Percentiles rank a stretch among this genome's conserved stretches.
These are phyloP conservation scores for Aspergillus ochraceus DNA, from an alignment of 2,329 filamentous ascomycete species.

Conservation along the genomic window DNA sequence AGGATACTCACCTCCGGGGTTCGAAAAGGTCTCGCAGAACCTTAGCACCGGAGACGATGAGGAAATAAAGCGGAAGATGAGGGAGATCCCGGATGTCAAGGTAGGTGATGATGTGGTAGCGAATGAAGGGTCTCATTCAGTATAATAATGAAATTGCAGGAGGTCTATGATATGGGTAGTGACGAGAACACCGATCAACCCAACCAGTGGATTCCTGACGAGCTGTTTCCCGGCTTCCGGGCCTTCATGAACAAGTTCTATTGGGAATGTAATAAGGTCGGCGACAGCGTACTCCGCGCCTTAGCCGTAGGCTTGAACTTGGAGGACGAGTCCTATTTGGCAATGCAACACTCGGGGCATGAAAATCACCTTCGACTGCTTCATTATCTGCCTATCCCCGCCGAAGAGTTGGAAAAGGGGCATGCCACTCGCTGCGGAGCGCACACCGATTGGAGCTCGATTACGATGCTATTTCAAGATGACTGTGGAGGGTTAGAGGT, in stretches of 20 bases:
- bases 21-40: constrained; percentile 55
- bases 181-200: constrained; percentile 47
- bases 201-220: constrained; percentile 52
- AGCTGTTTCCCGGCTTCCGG: constrained; percentile 48
- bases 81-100: constrained; percentile 54
- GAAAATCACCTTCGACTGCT: constrained; percentile 62
- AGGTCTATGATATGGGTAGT: constrained; percentile 55
- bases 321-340: constrained; percentile 46
- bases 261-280: constrained; percentile 47
- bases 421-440: constrained; percentile 51
- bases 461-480: constrained; percentile 59
- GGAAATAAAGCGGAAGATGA: constrained; percentile 42
- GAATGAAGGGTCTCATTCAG: not conserved
- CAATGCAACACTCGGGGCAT: constrained; percentile 53
- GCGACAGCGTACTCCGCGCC: constrained; percentile 47
- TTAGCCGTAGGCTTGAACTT: constrained; percentile 52
- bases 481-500: constrained; percentile 54
- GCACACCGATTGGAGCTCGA: constrained; percentile 56
- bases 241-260: constrained; percentile 52
- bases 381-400: constrained; percentile 56
- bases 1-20: constrained; percentile 57
- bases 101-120: constrained; percentile 29
- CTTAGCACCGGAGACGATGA: constrained; percentile 44
- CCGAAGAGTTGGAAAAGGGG: constrained; percentile 44
- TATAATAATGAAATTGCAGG: constrained; percentile 32